Evolutionary conservation across 495 filamentous ascomycete genomes (phyloP), one percentile per base, ranked within the genome.

Genomic region (Baudoinia panamericana): DNA sequence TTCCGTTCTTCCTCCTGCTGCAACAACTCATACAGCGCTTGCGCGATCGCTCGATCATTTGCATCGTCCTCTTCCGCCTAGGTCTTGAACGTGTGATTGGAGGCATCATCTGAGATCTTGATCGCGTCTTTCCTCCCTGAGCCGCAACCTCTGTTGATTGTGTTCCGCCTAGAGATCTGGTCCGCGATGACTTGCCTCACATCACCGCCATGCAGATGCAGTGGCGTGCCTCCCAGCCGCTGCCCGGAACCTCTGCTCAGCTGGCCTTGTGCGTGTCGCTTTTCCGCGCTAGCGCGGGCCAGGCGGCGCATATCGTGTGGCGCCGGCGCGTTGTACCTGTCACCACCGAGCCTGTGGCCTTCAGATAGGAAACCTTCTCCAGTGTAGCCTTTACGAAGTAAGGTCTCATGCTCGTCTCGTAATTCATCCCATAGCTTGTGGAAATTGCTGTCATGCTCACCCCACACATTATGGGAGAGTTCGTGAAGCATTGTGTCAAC

Each of bases 401-500:
- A 70, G 17, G 72, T 69, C 45, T 84, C 71, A 50, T 92, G 77
- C 53, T 95, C 87, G 37, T 85, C 80, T 19, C 87, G 76, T 6
- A 95, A 73, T 46, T 92, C 75, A 42, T 93, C 78, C 80, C 87
- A 93, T 15, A 93, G 63, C 3, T 73, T 75, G 46, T 93, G 75
- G 55, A 95, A 95, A 11, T 80, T 68, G 26, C 66, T 71, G 42
- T 95, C 75, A 54, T 97, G 90, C 0, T 84, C 82, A 0, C 83
- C 84, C 54, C 77, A 72, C 2, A 82, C 70, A 46, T 80, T 94
- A 55, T 97, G 90, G n/a, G 75, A 78, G 1, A 97, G 73, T 71
- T 96, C 90, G 56, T 97, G 90, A 22, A 97, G 73, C 82, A 96
- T 88, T 1, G 88, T 96, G 58, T 92, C 84, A 11, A 80, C 66